Evolutionary conservation across 805 yeast genomes (phyloP), one percentile per base, ranked within the genome.

Genomic region (Kazachstania africana): DNA sequence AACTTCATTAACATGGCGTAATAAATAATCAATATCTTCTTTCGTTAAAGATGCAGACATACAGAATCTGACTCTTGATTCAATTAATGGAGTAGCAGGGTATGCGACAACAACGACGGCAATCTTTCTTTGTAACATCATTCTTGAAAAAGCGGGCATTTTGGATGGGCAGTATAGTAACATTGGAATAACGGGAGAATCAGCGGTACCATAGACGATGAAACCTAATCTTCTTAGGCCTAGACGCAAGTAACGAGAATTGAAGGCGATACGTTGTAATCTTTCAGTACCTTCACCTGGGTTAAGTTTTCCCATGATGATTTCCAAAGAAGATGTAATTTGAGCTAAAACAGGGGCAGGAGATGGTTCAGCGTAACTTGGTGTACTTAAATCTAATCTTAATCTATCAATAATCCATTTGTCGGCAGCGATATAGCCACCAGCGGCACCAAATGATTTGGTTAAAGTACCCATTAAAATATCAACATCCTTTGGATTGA

Each of bases 361-460:
- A 25, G 78, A 77, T 9, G 91, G 63, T 60, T 91, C 99, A 26
- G 91, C 76, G 50, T 85, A 82, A 27, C 63, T 66, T 41, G 76
- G 72, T 19, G 87, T 78, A 42, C 83, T 67, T 46, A 82, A 72
- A 45, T 73, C 77, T 25, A 80, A 45, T 58, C 87, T 73, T 39
- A 91, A 62, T 46, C 77, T 70, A 46, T 84, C 87, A 30, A 88
- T 78, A 20, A 83, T 59, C 29, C 57, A 60, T 48, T 74, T 68
- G 40, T 66, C 66, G 28, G 79, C 93, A n/a, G 95, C 88, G 40
- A 91, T 63, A 54, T 91, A 91, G 28, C 98, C 99, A 50, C 99
- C 99, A 26, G 97, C 84, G 12, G 98, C 97, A 54, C 99, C 98
- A 56, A 91, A 91, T 1, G 95, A 83, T 60, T 91, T 91, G 32